Base-by-base conservation (phyloP, 768 basidiomycete genomes). In the Termitomyces sp. region DNA sequence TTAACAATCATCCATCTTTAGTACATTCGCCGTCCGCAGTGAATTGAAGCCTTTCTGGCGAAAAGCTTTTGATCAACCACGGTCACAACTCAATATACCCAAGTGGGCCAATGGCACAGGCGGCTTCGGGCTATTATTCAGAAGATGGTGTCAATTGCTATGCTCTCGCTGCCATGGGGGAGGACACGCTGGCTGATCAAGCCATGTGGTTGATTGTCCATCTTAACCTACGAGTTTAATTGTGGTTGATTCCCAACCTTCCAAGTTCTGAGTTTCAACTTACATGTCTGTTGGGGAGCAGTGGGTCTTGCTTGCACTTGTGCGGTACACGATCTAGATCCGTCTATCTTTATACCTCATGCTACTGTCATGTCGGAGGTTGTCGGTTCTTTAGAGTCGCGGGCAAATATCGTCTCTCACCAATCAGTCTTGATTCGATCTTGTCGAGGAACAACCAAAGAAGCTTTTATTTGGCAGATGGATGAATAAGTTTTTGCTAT, bases 391-490 rank as follows among this genome's bases (percentile, higher is more conserved):
- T 50, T 50, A 38, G 9, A 29, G 17, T 50, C 25, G 17, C 29
- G 23, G 34, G 23, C 16, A 1, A 27, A 38, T n/a, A 37, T 14
- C 19, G 11, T 23, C 31, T 32, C 42, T 12, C 47, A 32, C 34
- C 38, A 31, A 23, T 54, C 38, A 31, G 50, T 21, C 10, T 31
- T 25, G 29, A 32, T 46, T 23, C 25, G 21, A 25, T 46, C 55
- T 41, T 49, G 49, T 42, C 21, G 29, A 57, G 56, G 43, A 52
- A 51, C 54, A 21, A 56, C 41, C 45, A 48, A 55, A 52, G 45
- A 53, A 55, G 55, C 35, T 14, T 2, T 9, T 16, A 5, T 50
- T 37, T 52, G 59, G 56, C 59, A 54, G 49, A 61, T 55, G 56
- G 10, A 52, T 53, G 45, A 38, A 51, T 45, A 58, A 53, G 38